These are phyloP conservation scores for Lodderomyces beijingensis DNA, from an alignment of 1,139 yeast genomes.

Conservation along the genomic window DNA sequence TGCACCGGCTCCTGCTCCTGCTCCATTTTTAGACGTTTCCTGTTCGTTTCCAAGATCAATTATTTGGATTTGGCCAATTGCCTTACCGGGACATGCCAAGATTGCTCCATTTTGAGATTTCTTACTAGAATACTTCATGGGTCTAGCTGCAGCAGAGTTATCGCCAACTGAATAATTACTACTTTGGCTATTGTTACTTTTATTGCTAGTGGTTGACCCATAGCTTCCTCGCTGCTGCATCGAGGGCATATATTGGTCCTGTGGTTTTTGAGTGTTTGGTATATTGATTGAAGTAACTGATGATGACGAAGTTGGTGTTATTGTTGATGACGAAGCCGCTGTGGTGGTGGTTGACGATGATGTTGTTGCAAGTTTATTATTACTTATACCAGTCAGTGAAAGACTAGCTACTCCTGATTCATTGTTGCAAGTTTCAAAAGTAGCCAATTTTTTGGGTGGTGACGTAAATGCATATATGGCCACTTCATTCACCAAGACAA, in stretches of 20 bases:
- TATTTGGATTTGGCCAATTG: slow-evolving; percentile 72
- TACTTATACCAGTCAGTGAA: slow-evolving; percentile 23
- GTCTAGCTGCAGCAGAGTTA: no score
- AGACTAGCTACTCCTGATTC: slow-evolving; percentile 67
- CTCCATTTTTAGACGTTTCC: neutral
- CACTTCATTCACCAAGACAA: slow-evolving; percentile 62
- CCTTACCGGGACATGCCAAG: slow-evolving; percentile 69
- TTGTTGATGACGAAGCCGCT: slow-evolving; percentile 1
- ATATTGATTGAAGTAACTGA: neutral
- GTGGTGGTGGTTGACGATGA: slow-evolving; percentile 2
- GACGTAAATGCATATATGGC: slow-evolving; percentile 76
- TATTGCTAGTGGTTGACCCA: neutral
- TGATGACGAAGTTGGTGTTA: neutral
- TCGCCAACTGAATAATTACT: no score
- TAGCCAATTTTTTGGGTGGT: slow-evolving; percentile 66
- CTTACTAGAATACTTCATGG: neutral
- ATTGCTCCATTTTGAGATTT: slow-evolving; percentile 17
- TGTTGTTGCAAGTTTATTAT: neutral
- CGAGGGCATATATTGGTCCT: no score
- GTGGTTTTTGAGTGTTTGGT: neutral
- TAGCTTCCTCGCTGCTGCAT: no score
- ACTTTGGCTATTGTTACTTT: neutral
- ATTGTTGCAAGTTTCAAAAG: slow-evolving; percentile 70
- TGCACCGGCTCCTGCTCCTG: neutral
- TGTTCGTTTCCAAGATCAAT: slow-evolving; percentile 51